phyloP scores from a whole-genome alignment of 805 yeast genomes.

The Spathaspora hagerdaliae region DNA sequence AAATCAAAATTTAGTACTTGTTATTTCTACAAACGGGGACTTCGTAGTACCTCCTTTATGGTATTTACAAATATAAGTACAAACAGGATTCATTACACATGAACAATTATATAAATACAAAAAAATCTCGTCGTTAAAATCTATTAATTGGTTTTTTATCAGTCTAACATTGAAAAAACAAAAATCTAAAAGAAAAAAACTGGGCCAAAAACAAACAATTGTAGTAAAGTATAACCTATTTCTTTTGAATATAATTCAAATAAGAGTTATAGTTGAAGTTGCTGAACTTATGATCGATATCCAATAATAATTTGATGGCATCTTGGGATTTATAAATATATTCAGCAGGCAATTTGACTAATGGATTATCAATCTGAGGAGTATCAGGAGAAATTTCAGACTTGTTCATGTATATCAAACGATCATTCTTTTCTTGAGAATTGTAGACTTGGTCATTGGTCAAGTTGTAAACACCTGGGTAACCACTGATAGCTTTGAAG shows the following conservation, averaged over 20 bases:
- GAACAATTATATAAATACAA: too few species aligned
- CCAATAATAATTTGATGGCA: slow-evolving; percentile 57
- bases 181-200: too few species aligned
- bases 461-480: slow-evolving; percentile 43
- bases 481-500: slow-evolving; percentile 41
- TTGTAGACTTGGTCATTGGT: slow-evolving; percentile 43
- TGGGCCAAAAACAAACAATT: too few species aligned
- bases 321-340: slow-evolving; percentile 57
- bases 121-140: too few species aligned
- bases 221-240: neutral
- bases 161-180: too few species aligned
- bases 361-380: slow-evolving; percentile 32
- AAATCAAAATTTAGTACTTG: too few species aligned
- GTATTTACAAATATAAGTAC: too few species aligned
- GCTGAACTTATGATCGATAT: slow-evolving; percentile 58
- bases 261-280: slow-evolving; percentile 51
- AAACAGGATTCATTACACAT: too few species aligned
- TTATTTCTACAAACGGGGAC: too few species aligned
- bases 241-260: slow-evolving; percentile 26
- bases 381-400: slow-evolving; percentile 4
- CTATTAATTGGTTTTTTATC: too few species aligned
- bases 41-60: too few species aligned
- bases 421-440: slow-evolving; percentile 29
- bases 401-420: slow-evolving; percentile 33
- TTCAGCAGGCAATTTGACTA: slow-evolving; percentile 37